Conservation (phyloP, 129 eudicot genomes). For the Lactuca saligna region DNA sequence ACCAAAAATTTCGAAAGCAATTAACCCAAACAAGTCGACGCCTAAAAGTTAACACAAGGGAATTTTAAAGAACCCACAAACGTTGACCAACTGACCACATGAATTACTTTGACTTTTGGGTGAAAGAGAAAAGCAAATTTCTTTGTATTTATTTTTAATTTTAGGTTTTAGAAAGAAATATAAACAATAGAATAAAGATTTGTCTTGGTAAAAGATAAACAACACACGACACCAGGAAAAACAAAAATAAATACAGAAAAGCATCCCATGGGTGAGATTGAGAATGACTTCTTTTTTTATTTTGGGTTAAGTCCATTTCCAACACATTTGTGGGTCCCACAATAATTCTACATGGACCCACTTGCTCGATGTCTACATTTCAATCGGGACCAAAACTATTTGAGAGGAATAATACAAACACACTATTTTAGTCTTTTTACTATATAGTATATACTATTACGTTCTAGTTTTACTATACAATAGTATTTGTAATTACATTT, state of each 20-base stretch:
- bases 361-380: background rate
- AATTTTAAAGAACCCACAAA: slow-evolving; percentile 29
- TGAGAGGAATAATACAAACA: background rate
- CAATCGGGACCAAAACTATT: background rate
- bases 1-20: slow-evolving; percentile 6
- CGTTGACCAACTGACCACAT: slow-evolving; percentile 41
- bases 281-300: slow-evolving; percentile 33
- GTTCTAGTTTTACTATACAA: too few species aligned
- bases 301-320: slow-evolving; percentile 35
- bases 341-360: slow-evolving; percentile 23
- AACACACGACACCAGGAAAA: slow-evolving; percentile 45
- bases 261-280: slow-evolving; percentile 48
- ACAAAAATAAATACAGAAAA: slow-evolving; percentile 35
- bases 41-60: slow-evolving; percentile 23
- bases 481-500: background rate
- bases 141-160: slow-evolving; percentile 14
- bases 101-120: slow-evolving; percentile 42
- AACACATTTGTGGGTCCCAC: slow-evolving; percentile 33
- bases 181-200: slow-evolving; percentile 2
- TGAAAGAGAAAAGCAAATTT: slow-evolving; percentile 42
- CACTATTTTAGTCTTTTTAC: background rate
- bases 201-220: slow-evolving; percentile 34
- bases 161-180: background rate
- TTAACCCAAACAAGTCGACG: slow-evolving; percentile 24
- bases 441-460: background rate